Percentiles rank a stretch among this genome's conserved stretches.
Conservation (phyloP, 2,329 filamentous ascomycete genomes). For the Tolypocladium inflatum region DNA sequence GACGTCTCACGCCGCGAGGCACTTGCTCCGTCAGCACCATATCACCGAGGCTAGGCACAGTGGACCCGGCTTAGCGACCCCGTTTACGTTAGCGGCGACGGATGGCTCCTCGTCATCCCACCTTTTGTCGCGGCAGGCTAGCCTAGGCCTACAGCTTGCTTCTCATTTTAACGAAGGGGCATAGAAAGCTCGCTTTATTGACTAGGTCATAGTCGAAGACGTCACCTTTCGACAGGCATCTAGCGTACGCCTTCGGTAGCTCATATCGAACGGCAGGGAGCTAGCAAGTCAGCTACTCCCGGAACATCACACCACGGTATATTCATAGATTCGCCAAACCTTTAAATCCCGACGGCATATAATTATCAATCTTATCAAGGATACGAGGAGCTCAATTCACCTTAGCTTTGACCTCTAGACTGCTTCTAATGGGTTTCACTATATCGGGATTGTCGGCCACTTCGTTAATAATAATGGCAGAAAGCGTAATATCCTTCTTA, state of each 20-base stretch:
- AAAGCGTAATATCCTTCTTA: neutral
- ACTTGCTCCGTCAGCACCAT: too few relatives aligned
- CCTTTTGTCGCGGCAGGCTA: neutral
- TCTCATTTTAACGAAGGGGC: neutral
- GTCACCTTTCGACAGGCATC: neutral
- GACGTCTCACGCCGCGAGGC: too few relatives aligned
- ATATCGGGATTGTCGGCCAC: neutral
- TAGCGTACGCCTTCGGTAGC: neutral
- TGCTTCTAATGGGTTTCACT: neutral
- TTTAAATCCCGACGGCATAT: slow-evolving; percentile 1
- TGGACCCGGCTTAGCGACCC: too few relatives aligned
- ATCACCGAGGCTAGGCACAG: too few relatives aligned
- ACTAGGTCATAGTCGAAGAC: slow-evolving; percentile 1
- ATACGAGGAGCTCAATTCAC: neutral
- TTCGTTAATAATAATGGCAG: neutral
- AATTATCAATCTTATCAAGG: neutral
- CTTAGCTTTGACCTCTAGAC: neutral
- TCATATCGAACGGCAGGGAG: neutral
- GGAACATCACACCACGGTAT: neutral
- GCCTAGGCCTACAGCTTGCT: neutral
- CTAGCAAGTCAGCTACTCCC: slow-evolving; percentile 1
- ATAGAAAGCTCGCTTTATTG: neutral
- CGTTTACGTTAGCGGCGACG: neutral
- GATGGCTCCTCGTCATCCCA: neutral
- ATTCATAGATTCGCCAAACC: slow-evolving; percentile 1